Base-by-base conservation (phyloP, 768 basidiomycete species). In the Lactarius hengduanensis region DNA sequence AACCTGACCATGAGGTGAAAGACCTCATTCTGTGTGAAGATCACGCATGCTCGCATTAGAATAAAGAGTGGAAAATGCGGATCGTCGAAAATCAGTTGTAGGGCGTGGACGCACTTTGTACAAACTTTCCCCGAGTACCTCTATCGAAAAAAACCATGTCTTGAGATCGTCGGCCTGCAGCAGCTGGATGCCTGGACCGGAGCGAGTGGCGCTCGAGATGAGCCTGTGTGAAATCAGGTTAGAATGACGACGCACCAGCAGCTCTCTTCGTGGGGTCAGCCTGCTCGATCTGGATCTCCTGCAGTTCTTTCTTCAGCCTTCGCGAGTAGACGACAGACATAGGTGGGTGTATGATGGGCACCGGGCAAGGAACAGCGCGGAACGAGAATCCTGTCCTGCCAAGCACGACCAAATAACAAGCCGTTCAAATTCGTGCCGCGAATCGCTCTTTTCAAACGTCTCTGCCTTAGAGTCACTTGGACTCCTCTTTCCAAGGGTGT, bases 1-100 rank as follows among this genome's bases (percentile, higher is more conserved):
- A 96, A 96, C 71, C 88, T 83, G 75, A 96, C 94, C 77, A 87
- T 87, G 45, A 93, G 80, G 63, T 84, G 88, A 75, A 91, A 89
- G 61, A 81, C 82, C 78, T 94, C 92, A 59, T 82, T 88, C 91
- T 94, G 70, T 22, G 41, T 15, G n/a, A 13, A 47, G 26, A 26
- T 26, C 26, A 26, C 26, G 26, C 26, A 26, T 15, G 38, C 38
- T 34, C 22, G 28, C n/a, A 47, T 47, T 26, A 55, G 54, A 30
- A 57, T 4, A 22, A 5, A 30, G 20, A 16, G 22, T n/a, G 26
- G n/a, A 11, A 32, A 22, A n/a, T 18, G 62, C 16, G 20, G 59
- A 61, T 60, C 53, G 41, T 22, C 38, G 41, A 36, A 26, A 55
- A 58, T 41, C 36, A 43, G 59, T 2, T 0, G 58, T 56, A 15